A percentile compares a stretch with the other conserved stretches of the same genome.
Conservation (phyloP, 331 rosid genomes). For the Quercus tomentella region DNA sequence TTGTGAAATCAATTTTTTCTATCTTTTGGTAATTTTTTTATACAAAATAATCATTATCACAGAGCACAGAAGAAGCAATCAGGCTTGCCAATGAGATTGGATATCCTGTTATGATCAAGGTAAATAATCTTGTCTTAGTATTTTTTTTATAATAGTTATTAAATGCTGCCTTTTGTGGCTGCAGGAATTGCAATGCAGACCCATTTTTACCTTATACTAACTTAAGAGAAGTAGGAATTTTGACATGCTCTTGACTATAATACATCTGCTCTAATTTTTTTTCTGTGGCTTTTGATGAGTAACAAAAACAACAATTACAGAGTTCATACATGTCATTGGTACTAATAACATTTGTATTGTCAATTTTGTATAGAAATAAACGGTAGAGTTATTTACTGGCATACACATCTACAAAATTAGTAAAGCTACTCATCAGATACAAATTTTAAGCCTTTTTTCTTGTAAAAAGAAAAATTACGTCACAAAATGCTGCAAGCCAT, state of each 20-base stretch:
- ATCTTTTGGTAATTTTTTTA: slow-evolving; percentile 1
- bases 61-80: slow-evolving; percentile 92
- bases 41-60: slow-evolving; percentile 24
- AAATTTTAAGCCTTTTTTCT: neutral
- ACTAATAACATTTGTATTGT: neutral
- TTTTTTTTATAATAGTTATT: slow-evolving; percentile 9
- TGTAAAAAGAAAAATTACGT: neutral
- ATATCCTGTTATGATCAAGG: slow-evolving; percentile 98
- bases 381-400: neutral
- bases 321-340: neutral
- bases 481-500: neutral
- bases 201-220: neutral
- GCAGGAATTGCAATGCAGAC: slow-evolving; percentile 11
- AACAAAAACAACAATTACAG: neutral
- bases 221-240: neutral
- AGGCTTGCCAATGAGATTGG: slow-evolving; percentile 90
- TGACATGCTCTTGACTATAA: neutral
- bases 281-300: neutral
- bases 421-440: neutral
- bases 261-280: neutral
- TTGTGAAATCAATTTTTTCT: slow-evolving; percentile 15
- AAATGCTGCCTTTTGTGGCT: neutral
- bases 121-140: slow-evolving; percentile 23
- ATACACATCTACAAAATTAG: neutral
- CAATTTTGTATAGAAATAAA: neutral